Evolutionary conservation across 768 basidiomycete species (phyloP), one percentile per base, ranked within the genome.

Genomic region (Hypsizygus marmoreus): DNA sequence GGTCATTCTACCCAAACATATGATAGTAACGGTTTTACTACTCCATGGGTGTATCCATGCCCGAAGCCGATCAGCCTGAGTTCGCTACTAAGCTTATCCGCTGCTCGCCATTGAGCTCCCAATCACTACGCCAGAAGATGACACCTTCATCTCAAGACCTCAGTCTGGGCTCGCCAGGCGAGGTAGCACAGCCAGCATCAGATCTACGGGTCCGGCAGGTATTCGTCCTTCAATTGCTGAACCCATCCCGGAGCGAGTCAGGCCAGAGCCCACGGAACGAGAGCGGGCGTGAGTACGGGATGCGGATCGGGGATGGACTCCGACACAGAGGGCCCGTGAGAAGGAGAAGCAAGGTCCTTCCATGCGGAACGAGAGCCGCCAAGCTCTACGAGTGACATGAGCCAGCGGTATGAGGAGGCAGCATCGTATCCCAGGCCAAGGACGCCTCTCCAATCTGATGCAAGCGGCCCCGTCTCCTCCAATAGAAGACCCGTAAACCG

Each of bases 61-160:
- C n/a, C n/a, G n/a, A n/a, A n/a, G n/a, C n/a, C n/a, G n/a, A n/a
- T n/a, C n/a, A n/a, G n/a, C n/a, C n/a, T n/a, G n/a, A n/a, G n/a
- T n/a, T n/a, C n/a, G n/a, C n/a, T n/a, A n/a, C n/a, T n/a, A n/a
- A n/a, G n/a, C n/a, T n/a, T n/a, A n/a, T n/a, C n/a, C n/a, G n/a
- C n/a, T n/a, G n/a, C n/a, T n/a, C n/a, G n/a, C n/a, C n/a, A 59
- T 79, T 23, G 80, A 79, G 79, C 74, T 69, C 26, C 77, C 79
- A 2, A 57, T 71, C 0, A 67, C 73, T 14, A 67, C 74, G 1
- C 68, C 72, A 1, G 71, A 74, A 46, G 73, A 79, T 40, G 77
- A 76, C 28, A 61, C 62, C 0, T 56, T 69, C 10, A 57, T 66
- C 31, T 69, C 71, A 2, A 74, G 71, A 42, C 65, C 75, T 4